phyloP scores from a whole-genome alignment of 2,329 filamentous ascomycete genomes.

The Botrytis squamosa region DNA sequence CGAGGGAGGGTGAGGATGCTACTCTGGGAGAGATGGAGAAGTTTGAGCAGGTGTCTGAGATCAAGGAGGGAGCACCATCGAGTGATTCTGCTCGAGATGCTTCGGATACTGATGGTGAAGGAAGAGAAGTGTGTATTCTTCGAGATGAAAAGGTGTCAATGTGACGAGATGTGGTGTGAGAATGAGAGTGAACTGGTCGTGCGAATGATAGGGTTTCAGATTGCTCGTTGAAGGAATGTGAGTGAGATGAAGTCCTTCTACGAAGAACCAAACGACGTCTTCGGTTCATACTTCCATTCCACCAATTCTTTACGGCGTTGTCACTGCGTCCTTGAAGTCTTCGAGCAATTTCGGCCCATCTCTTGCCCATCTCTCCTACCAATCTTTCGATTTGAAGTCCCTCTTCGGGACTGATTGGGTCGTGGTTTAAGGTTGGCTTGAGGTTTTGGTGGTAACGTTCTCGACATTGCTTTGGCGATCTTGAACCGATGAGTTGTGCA shows the following conservation, averaged over 20 bases:
- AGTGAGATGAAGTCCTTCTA: constrained; percentile 32
- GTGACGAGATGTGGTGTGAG: constrained; percentile 23
- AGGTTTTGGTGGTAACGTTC: constrained; percentile 94
- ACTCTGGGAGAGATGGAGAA: constrained; percentile 57
- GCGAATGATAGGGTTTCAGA: constrained; percentile 38
- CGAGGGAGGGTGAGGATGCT: constrained; percentile 35
- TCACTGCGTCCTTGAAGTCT: constrained; percentile 81
- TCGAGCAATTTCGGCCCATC: constrained; percentile 91
- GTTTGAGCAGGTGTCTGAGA: constrained; percentile 66
- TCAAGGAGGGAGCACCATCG: constrained; percentile 64
- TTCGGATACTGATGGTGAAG: constrained; percentile 63
- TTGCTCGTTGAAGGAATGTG: constrained; percentile 37
- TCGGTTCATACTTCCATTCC: constrained; percentile 90
- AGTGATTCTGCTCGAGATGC: constrained; percentile 56
- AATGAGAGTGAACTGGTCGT: constrained; percentile 26
- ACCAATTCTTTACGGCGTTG: constrained; percentile 98
- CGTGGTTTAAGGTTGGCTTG: constrained; percentile 71
- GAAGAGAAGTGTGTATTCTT: constrained; percentile 55
- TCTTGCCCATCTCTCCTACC: constrained; percentile 76
- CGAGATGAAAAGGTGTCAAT: constrained; percentile 38
- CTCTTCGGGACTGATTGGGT: constrained; percentile 70
- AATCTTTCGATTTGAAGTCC: constrained; percentile 72
- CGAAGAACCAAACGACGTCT: constrained; percentile 46
- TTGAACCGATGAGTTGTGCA: constrained; percentile 68
- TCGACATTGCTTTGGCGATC: constrained; percentile 91